Evolutionary conservation across 2,329 filamentous ascomycete genomes (phyloP), one percentile per base, ranked within the genome.

Genomic region (Arachnomyces sp.): DNA sequence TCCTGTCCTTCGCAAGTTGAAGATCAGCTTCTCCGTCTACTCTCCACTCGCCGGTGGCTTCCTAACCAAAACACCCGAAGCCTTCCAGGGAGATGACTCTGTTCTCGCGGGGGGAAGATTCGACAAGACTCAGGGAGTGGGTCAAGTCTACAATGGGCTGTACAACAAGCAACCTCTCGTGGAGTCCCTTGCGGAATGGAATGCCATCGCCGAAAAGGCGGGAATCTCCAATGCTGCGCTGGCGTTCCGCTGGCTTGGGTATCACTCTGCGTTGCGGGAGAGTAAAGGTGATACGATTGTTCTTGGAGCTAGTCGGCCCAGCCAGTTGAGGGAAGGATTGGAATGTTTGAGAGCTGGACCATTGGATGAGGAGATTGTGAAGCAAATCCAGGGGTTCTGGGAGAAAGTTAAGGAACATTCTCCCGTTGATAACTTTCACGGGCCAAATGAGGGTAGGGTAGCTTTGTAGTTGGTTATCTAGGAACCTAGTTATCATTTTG

Each of bases 11-110:
- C 62, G 69, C 21, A 56, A 64, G 40, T 56, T 69, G 17, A 55
- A 56, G 7, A 68, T 72, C n/a, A 31, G 54, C 3, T 66, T 72
- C 52, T 67, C 70, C 39, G 68, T 66, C 7, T 73, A 63, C 42
- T 66, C 61, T 6, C 61, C 62, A 1, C 51, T 60, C n/a, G 62
- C 57, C 0, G 60, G 57, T 12, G 61, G 61, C 1, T 63, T 63
- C 34, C 43, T 64, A 12, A 51, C 57, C 4, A 63, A 63, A 41
- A 49, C 49, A 1, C 33, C 51, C 14, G 36, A 52, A 34, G 13
- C 47, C 38, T 31, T 53, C 6, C 34, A 11, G 35, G 12, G 36
- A 17, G 14, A 13, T 42, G 21, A 9, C 5, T 25, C 21, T 9
- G 21, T 9, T 25, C 21, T 25, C 5, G 21, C 21, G 21, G 21